A percentile compares a stretch with the other conserved stretches of the same genome.
These are phyloP conservation scores for Aspergillus awamori DNA, from an alignment of 2,329 filamentous ascomycete genomes.

Conservation along the genomic window DNA sequence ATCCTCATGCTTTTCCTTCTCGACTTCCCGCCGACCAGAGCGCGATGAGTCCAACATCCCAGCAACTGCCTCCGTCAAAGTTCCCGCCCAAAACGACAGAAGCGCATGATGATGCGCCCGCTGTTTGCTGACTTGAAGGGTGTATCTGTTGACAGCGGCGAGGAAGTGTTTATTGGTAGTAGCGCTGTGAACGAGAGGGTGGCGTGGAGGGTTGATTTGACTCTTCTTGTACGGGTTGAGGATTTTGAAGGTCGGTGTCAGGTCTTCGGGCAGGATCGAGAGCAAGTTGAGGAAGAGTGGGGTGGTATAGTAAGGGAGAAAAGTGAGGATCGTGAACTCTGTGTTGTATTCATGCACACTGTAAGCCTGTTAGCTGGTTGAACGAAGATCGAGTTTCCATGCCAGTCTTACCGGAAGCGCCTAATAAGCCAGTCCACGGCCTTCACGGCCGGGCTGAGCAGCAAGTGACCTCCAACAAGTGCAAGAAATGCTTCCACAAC, in stretches of 20 bases:
- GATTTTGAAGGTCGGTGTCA: slow-evolving; percentile 79
- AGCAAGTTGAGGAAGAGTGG: slow-evolving; percentile 83
- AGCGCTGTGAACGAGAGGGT: slow-evolving; percentile 80
- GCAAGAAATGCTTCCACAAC: slow-evolving; percentile 82
- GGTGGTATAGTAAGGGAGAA: slow-evolving; percentile 88
- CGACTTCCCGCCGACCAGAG: slow-evolving; percentile 74
- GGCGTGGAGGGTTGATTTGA: slow-evolving; percentile 73
- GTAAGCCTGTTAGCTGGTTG: slow-evolving; percentile 22
- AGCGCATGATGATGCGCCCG: slow-evolving; percentile 76
- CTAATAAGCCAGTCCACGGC: slow-evolving; percentile 93
- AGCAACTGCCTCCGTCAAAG: slow-evolving; percentile 82
- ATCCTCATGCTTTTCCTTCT: slow-evolving; percentile 79
- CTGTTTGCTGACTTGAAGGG: slow-evolving; percentile 71
- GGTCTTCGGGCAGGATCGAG: slow-evolving; percentile 75
- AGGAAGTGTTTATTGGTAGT: slow-evolving; percentile 78
- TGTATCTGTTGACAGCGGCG: slow-evolving; percentile 74
- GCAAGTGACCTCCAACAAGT: slow-evolving; percentile 72
- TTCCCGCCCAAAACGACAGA: slow-evolving; percentile 86
- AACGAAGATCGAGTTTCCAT: neutral
- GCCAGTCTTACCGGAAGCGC: slow-evolving; percentile 71
- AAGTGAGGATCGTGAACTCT: slow-evolving; percentile 73
- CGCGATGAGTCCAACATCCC: slow-evolving; percentile 76
- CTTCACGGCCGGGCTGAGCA: slow-evolving; percentile 85
- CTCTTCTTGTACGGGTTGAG: slow-evolving; percentile 83
- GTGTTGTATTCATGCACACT: slow-evolving; percentile 94